Conservation (phyloP, 2,329 filamentous ascomycete genomes). For the Trichoderma koningiopsis region DNA sequence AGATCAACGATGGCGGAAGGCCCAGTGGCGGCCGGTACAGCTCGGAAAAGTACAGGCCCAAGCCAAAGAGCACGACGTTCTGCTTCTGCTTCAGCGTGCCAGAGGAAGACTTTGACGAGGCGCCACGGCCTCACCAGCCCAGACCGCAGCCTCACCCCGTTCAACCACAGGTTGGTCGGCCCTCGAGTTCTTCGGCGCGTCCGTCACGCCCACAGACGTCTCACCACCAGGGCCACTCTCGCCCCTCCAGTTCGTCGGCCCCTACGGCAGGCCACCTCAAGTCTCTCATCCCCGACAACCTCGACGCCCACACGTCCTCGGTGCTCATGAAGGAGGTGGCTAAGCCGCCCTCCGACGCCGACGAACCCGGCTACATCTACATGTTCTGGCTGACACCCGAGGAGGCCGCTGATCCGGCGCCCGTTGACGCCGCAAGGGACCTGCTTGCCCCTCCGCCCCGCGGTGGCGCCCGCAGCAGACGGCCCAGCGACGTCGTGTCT, state of each 20-base stretch:
- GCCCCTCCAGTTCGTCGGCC: slow-evolving; percentile 37
- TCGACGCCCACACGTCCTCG: slow-evolving; percentile 69
- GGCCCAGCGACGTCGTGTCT: slow-evolving; percentile 58
- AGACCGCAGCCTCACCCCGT: slow-evolving; percentile 52
- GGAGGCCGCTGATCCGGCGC: slow-evolving; percentile 54
- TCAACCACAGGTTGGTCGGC: slow-evolving; percentile 43
- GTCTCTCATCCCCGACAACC: slow-evolving; percentile 65
- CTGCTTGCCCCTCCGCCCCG: slow-evolving; percentile 55
- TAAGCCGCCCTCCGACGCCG: slow-evolving; percentile 67
- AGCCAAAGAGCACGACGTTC: slow-evolving; percentile 37
- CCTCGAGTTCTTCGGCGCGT: slow-evolving; percentile 23
- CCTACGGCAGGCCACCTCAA: slow-evolving; percentile 39
- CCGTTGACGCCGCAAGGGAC: slow-evolving; percentile 61
- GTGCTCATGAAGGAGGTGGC: slow-evolving; percentile 74
- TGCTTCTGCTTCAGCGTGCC: slow-evolving; percentile 59
- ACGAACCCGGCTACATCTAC: slow-evolving; percentile 91
- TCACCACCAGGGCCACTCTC: slow-evolving; percentile 30
- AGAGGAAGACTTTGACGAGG: slow-evolving; percentile 43
- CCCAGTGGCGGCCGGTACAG: slow-evolving; percentile 31
- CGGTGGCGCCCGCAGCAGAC: slow-evolving; percentile 40
- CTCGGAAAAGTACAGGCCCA: slow-evolving; percentile 33
- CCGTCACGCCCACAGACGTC: slow-evolving; percentile 37
- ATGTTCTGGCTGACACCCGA: slow-evolving; percentile 92
- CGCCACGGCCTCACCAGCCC: slow-evolving; percentile 42
- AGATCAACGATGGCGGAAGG: slow-evolving; percentile 52